These are phyloP conservation scores for Sugiyamaella smithiae DNA, from an alignment of 805 yeast genomes.

Conservation along the genomic window DNA sequence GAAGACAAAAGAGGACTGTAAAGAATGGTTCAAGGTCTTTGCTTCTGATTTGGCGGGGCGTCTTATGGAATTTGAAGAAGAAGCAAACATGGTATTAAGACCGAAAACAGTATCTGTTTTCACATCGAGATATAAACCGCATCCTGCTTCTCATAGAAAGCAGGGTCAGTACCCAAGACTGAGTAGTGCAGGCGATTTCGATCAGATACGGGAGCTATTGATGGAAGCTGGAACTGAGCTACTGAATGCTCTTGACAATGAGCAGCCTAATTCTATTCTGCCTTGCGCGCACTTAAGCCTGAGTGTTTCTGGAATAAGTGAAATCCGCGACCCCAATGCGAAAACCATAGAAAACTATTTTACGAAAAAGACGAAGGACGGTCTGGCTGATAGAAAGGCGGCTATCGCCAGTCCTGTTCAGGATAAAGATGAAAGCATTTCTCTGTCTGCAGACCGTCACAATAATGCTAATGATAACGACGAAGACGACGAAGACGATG, in stretches of 20 bases:
- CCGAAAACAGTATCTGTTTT: slow-evolving; percentile 56
- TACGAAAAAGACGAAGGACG: background rate
- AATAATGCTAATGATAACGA: background rate
- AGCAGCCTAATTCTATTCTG: slow-evolving; percentile 7
- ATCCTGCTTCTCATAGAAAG: slow-evolving; percentile 20
- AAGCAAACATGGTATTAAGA: slow-evolving; percentile 42
- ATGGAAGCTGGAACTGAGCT: slow-evolving; percentile 3
- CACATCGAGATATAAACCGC: slow-evolving; percentile 28
- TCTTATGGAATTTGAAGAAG: slow-evolving; percentile 71
- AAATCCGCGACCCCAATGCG: slow-evolving; percentile 6
- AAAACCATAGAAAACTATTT: slow-evolving; percentile 9
- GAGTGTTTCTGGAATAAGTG: slow-evolving; percentile 13
- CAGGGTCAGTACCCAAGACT: slow-evolving; percentile 24
- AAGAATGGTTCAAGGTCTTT: slow-evolving; percentile 79
- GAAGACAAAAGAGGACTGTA: slow-evolving; percentile 50
- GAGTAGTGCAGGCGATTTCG: slow-evolving; percentile 9
- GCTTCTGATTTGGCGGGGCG: slow-evolving; percentile 74
- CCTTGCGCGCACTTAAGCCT: slow-evolving; percentile 15
- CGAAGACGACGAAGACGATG: slow-evolving; percentile 12
- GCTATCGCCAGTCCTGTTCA: background rate
- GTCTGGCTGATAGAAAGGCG: background rate
- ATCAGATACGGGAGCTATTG: background rate
- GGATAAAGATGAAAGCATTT: background rate
- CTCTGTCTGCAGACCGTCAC: background rate
- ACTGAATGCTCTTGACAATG: slow-evolving; percentile 5